phyloP scores from a whole-genome alignment of 2,329 filamentous ascomycete genomes.

The Fusarium armeniacum region DNA sequence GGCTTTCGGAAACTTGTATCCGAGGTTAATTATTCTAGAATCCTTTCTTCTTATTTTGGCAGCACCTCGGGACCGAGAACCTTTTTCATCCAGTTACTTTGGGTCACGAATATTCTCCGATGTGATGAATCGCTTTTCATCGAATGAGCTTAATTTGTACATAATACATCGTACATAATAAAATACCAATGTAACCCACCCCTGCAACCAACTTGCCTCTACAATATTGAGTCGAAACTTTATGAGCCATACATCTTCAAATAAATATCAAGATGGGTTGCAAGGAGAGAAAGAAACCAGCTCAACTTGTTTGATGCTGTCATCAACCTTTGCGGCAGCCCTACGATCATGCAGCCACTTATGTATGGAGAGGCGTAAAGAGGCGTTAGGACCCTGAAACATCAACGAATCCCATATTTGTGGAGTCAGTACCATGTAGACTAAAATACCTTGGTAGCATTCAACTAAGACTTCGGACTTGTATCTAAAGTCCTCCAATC shows the following conservation, averaged over 20 bases:
- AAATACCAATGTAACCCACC: not conserved
- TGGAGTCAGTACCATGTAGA: not conserved
- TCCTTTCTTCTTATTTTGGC: not conserved
- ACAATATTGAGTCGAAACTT: not conserved
- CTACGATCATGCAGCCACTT: not conserved
- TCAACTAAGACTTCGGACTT: not conserved
- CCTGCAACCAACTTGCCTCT: no score
- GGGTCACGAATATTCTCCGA: not conserved
- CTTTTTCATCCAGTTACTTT: not conserved
- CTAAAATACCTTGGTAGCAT: not conserved
- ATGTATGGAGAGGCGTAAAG: not conserved
- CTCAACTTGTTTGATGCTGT: not conserved
- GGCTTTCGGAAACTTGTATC: not conserved
- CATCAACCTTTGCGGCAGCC: not conserved
- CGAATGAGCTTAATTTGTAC: not conserved
- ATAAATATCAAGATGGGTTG: not conserved
- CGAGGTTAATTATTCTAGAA: not conserved
- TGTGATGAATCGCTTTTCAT: not conserved
- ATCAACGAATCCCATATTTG: not conserved
- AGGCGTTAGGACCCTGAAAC: not conserved
- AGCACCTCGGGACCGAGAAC: not conserved
- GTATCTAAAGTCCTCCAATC: not conserved
- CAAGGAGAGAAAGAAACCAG: fast-evolving
- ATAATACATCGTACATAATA: not conserved
- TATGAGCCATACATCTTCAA: not conserved